Base-by-base conservation (phyloP, 371 early-diverging fungal genomes). In the Spraguea lophii region DNA sequence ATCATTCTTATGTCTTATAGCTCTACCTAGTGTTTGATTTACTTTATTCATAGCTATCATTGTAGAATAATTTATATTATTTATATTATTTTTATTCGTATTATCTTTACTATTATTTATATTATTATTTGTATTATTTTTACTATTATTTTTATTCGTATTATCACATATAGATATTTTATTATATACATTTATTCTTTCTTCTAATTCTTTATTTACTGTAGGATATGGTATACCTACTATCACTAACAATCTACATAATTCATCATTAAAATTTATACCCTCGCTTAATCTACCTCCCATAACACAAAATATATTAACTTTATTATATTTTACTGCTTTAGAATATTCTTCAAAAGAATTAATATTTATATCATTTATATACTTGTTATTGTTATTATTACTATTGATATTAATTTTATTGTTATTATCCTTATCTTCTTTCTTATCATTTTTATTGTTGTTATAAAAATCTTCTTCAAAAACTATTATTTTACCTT, bases 241-340 rank as follows among this genome's bases (percentile, higher is more conserved):
- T 76, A 88, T 80, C 16, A 89, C 75, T 0, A 89, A 41, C 16
- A 69, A 32, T 27, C 71, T 37, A 49, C 71, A 69, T 3, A 73
- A 32, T 16, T 61, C 59, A 52, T 70, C 57, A 6, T 49, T 56
- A 53, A 73, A 89, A 62, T 92, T 88, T 62, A 92, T 88, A 2
- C 94, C 97, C 69, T 97, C 95, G 49, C 84, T 84, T 75, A 94
- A 75, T 60, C 80, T 83, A 3, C 94, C 98, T 17, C 88, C 87
- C 1, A 97, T 84, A 0, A 97, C 92, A 49, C 83, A 80, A 38
- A 94, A 70, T 38, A 97, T 58, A 10, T 93, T 59, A 0, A 85
- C 83, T 19, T 52, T 50, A 10, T 49, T 19, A 1, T 35, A 46
- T 26, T 45, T 54, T 21, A 38, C 41, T 35, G 36, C 37, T 17